Evolutionary conservation across 192 early-diverging fungal genomes (phyloP).

Genomic region (Funneliformis mosseae): DNA sequence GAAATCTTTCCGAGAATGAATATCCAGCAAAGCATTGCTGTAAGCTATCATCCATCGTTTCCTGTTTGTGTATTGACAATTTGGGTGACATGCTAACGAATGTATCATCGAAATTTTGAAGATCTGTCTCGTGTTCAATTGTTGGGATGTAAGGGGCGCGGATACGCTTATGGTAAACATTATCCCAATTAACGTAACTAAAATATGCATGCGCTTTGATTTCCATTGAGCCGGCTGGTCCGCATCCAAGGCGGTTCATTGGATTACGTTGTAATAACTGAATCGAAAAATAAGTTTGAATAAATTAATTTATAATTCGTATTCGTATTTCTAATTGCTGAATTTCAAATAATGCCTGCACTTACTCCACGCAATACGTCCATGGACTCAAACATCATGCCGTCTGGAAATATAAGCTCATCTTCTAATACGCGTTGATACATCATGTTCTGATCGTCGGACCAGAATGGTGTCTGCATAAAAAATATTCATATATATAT

Average conservation of each 20-base stretch:
- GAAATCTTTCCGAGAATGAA: slow-evolving; percentile 39
- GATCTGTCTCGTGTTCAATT: slow-evolving; percentile 54
- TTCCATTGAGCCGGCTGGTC: slow-evolving; percentile 56
- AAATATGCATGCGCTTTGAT: slow-evolving; percentile 82
- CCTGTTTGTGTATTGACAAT: slow-evolving; percentile 39
- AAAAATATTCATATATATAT: too few relatives aligned
- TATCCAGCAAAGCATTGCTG: slow-evolving; percentile 45
- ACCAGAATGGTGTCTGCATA: slow-evolving; percentile 57
- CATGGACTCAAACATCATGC: slow-evolving; percentile 45
- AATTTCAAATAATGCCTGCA: not conserved
- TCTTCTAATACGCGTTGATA: slow-evolving; percentile 60
- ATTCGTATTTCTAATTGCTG: not conserved
- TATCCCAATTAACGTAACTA: slow-evolving; percentile 70
- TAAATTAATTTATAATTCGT: not conserved
- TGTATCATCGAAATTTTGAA: slow-evolving; percentile 58
- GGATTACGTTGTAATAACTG: slow-evolving; percentile 62
- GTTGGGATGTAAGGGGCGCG: slow-evolving; percentile 70
- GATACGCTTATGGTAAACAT: slow-evolving; percentile 59
- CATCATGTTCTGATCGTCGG: slow-evolving; percentile 59
- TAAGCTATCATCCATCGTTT: slow-evolving; percentile 37
- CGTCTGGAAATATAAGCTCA: slow-evolving; percentile 52
- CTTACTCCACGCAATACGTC: slow-evolving; percentile 53
- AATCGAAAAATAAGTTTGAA: not conserved
- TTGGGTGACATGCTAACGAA: slow-evolving; percentile 57
- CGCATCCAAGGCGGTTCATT: slow-evolving; percentile 62